Evolutionary conservation across 768 basidiomycete genomes (phyloP), one percentile per base, ranked within the genome.

Genomic region (Cyclocybe aegerita): DNA sequence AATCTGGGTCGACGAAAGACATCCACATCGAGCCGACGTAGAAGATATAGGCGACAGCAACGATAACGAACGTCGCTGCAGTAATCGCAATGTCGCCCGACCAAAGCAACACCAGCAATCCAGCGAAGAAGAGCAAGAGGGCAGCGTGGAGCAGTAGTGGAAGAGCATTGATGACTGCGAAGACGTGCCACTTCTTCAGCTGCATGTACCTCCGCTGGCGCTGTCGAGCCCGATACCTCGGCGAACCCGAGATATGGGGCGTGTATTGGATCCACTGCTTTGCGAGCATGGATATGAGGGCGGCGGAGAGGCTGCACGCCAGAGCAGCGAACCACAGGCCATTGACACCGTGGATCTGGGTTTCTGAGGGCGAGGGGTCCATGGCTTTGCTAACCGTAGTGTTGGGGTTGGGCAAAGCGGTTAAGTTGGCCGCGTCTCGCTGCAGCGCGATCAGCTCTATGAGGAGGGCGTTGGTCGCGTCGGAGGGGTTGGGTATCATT

Each of bases 321-420:
- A 76, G 60, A 11, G 73, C 71, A 10, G 71, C 67, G 53, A 77
- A 76, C 76, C 76, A 77, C 7, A 76, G 64, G 2, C 75, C 75
- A 48, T 76, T 77, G 2, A 76, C 73, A 66, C 70, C 72, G 23
- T 55, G 64, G 14, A 73, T 65, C 33, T 71, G 63, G 9, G 15
- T 30, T 9, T 49, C 36, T 0, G 63, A 56, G 11, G 65, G 56
- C 40, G 48, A 49, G 14, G 46, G 42, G 9, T 23, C 15, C 30
- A 23, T 41, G 29, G 38, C 41, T 14, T 42, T 9, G 9, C n/a
- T 36, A 9, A 48, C 31, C 8, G 41, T 30, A n/a, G 56, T 12
- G 10, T 39, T 29, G 16, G 48, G 54, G 31, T 50, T 46, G 37
- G 60, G 43, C 23, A 49, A 45, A 10, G 39, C 33, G 43, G 60